Evolutionary conservation across 257 asterid species (phyloP), one percentile per base, ranked within the genome.

Genomic region (Mitragyna speciosa): DNA sequence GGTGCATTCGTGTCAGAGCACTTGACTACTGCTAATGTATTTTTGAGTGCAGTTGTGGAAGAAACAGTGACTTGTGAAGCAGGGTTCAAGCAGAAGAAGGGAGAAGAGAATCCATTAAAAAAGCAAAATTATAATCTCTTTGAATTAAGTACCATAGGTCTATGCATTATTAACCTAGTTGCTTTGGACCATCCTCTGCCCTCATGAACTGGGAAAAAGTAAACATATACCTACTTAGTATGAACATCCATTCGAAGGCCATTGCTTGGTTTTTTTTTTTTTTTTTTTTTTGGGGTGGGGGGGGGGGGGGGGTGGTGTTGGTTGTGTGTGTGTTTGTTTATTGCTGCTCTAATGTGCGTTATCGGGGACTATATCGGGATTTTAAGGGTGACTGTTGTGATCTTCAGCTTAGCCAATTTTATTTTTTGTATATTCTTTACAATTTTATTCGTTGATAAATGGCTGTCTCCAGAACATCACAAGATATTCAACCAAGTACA

Each of bases 101-200:
- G 79, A 12, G 85, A 73, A 17, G 39, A 24, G 54, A 17, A 12
- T 73, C 83, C 83, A 54, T 64, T 81, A 33, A 52, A 52, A 6
- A 70, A 45, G 66, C 83, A 84, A 75, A 84, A 84, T 63, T 70
- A 81, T 41, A 41, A 81, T 71, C 54, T 84, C 63, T 81, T 81
- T 31, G 83, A 78, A 76, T 12, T 81, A 43, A 79, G 85, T 66
- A 67, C 64, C 8, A 78, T 78, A 28, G 78, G 81, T 30, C 11
- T 59, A 5, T 84, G 87, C 79, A 70, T 84, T 73, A 81, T 72
- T 7, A 52, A 84, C 8, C 61, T 77, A 31, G 71, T 81, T 71
- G 47, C 83, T 20, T 3, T 39, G 28, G 17, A 39, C 7, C 70
- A 45, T 30, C 30, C 43, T 66, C n/a, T 66, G 22, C 4, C 68